Base-by-base conservation (phyloP, 441 rosid genomes). In the Omphalea diandra region DNA sequence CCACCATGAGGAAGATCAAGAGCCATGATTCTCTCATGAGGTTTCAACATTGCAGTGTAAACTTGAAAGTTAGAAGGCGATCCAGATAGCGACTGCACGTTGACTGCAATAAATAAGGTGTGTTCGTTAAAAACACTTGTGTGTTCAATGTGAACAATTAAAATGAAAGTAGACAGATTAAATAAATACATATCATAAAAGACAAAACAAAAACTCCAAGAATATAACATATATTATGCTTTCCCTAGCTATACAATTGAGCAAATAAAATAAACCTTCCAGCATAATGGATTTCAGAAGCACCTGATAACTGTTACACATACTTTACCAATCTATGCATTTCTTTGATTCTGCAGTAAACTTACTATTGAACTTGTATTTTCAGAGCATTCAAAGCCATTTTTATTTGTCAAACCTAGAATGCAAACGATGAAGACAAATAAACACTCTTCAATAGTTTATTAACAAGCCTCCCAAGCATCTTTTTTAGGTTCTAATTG, bases 1-100 rank as follows among this genome's bases (percentile, higher is more conserved):
- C 99, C 99, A 26, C 99, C 99, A 83, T 94, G 98, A 41, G 99
- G 99, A 46, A 94, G 87, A 77, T 94, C 99, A 77, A 94, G 97
- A 3, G 98, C 97, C 99, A 94, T 92, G 77, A 94, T 94, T 85
- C 98, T 83, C 69, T 92, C 99, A 79, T 94, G 99, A 66, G 99
- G 99, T 56, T 88, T 94, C 76, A 94, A 67, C 38, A 94, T 47
- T 67, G 97, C 99, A 54, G 99, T 94, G 61, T 92, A 94, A 68
- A 75, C 99, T 84, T 94, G 99, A 78, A 94, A 94, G 75, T 94
- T 95, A 68, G 99, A 88, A 9, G 98, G 98, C 65, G 99, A 95
- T 78, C 99, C 99, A 73, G 98, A 95, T 55, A 95, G 78, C 44
- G 98, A 85, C 81, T 95, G 98, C 77, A 95, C 98, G 61, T 95